Base-by-base conservation (phyloP, 2,329 filamentous ascomycete genomes). In the Furcasterigmium furcatum region DNA sequence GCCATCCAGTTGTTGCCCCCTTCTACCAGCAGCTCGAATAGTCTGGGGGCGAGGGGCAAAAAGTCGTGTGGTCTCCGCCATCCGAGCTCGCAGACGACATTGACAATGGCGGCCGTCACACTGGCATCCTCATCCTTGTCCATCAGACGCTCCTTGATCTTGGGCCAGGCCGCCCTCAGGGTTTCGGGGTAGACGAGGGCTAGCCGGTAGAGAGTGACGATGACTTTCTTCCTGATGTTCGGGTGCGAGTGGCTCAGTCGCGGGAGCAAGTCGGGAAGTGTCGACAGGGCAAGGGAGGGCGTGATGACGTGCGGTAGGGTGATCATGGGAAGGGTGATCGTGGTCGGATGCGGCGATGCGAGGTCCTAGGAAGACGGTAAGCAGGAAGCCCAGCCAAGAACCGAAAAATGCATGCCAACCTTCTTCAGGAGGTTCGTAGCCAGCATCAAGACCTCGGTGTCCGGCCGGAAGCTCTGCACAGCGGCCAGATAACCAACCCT, bases 1-100 rank as follows among this genome's bases (percentile, higher is more conserved):
- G 91, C 91, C 92, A 99, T 97, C 94, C 94, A 99, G 66, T 99
- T 99, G 67, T 99, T 97, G 30, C 87, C 87, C 46, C 91, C 86
- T 49, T 95, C 87, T 12, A 96, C 91, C 21, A 99, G 73, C 16
- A 99, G 76, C 61, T 96, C 91, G 58, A 97, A 99, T 21, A 99
- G 69, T 47, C 94, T 79, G 9, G 94, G 94, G 1, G 94, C 94
- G 24, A 99, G 74, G 13, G 94, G 89, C 24, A 99, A 73, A 57
- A 97, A 97, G 65, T 99, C 94, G 55, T 92, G 86, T 4, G 94
- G 94, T 55, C 94, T 79, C 55, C 94, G 82, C 89, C 92, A 96
- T 6, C 92, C 92, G 32, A 99, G 72, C 67, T 99, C 94, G 65
- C 94, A 97, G 5, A 99, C 84, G 9, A 99, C 92, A 64, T 99